phyloP scores from a whole-genome alignment of 371 early-diverging fungal species.

The Zancudomyces culisetae region DNA sequence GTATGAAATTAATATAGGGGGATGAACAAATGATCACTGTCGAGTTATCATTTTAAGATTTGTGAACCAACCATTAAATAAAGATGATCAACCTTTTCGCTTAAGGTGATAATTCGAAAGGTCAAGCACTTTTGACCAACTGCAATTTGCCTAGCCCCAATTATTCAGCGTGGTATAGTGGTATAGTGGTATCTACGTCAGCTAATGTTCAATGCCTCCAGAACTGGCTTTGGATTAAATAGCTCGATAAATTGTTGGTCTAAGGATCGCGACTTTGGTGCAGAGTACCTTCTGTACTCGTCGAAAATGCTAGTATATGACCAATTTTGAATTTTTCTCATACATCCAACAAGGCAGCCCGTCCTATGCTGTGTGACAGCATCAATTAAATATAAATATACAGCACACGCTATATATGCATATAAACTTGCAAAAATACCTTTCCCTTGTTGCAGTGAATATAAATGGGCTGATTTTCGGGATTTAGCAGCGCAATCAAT shows the following conservation, averaged over 20 bases:
- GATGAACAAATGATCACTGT: no score
- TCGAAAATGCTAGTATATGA: constrained; percentile 87
- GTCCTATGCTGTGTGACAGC: constrained; percentile 65
- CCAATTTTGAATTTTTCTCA: constrained; percentile 87
- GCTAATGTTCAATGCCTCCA: constrained; percentile 25
- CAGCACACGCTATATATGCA: no score
- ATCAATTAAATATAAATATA: no score
- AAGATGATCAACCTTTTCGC: no score
- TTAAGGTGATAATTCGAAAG: no score
- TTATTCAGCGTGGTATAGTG: no score
- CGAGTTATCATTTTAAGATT: no score
- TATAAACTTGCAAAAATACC: constrained; percentile 23
- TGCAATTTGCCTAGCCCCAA: no score
- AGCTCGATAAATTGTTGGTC: constrained; percentile 96
- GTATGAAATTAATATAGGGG: no score
- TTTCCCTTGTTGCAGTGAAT: constrained; percentile 97
- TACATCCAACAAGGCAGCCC: constrained; percentile 86
- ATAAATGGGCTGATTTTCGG: constrained; percentile 73
- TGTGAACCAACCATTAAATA: no score
- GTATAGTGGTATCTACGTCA: no score
- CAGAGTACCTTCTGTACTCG: constrained; percentile 83
- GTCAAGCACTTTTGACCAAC: no score
- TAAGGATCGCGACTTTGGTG: constrained; percentile 84
- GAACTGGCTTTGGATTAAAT: constrained; percentile 68
- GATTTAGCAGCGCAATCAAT: constrained; percentile 55